Evolutionary conservation across 2,329 filamentous ascomycete species (phyloP), one percentile per base, ranked within the genome.

Genomic region (Aspergillus melleus): DNA sequence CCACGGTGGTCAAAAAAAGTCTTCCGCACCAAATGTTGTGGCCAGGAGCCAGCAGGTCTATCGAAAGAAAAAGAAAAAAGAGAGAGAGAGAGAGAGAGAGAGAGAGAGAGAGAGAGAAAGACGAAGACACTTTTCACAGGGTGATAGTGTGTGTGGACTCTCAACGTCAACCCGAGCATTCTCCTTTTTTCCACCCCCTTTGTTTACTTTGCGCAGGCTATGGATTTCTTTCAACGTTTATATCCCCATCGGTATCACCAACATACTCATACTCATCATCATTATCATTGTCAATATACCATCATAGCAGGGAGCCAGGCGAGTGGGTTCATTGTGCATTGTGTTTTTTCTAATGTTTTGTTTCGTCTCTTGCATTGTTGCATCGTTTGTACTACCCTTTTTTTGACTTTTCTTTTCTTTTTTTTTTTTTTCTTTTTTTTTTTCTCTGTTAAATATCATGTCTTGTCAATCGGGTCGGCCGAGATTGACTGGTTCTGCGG

Each of bases 231-330:
- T 59, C 36, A 42, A 61, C 50, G 47, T 65, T 61, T 61, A 64
- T 61, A 62, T 67, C 52, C 58, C 58, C 56, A 61, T 60, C 58
- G 58, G 63, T 63, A 64, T 64, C 61, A 64, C 60, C 61, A 59
- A 60, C 55, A 60, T 63, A 59, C 52, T 62, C 54, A 60, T 42
- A 26, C 5, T 58, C 14, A 49, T 59, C 47, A 11, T 58, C 20
- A 52, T 66, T 63, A 64, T 64, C 61, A 65, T 65, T 62, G 62
- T 64, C 63, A 61, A 65, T 67, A 68, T 68, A 68, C 66, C 66
- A 68, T 65, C 67, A 68, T 69, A 69, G 67, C 67, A 69, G 64
- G 67, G 67, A 64, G 67, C 67, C 58, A 64, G 67, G 67, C 66
- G 66, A 69, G 66, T 64, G 60, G 63, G 65, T 65, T 59, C 57